Percentiles rank a stretch among this genome's conserved stretches.
phyloP scores from a whole-genome alignment of 116 monocot species.

The Iris pallida region DNA sequence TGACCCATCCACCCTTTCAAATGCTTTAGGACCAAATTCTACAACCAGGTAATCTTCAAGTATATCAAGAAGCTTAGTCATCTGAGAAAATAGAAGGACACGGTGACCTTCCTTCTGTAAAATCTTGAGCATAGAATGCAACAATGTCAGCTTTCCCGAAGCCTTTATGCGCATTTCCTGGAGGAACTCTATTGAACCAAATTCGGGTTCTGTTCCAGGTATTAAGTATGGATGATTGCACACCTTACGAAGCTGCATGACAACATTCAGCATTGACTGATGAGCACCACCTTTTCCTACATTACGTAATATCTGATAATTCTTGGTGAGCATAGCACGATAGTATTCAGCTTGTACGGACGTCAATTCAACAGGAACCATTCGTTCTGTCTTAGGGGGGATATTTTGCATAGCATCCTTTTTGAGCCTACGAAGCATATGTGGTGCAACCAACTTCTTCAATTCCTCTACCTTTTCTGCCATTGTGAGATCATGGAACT shows the following conservation, averaged over 20 bases:
- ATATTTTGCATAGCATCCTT: slow-evolving; percentile 98
- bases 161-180: slow-evolving; percentile 98
- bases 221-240: slow-evolving; percentile 99
- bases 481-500: slow-evolving; percentile 85
- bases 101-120: slow-evolving; percentile 91
- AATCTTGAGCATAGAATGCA: slow-evolving; percentile 92
- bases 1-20: slow-evolving; percentile 96
- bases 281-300: slow-evolving; percentile 75
- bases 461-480: slow-evolving; percentile 93
- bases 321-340: slow-evolving; percentile 94
- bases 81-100: slow-evolving; percentile 95
- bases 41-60: slow-evolving; percentile 85
- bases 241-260: slow-evolving; percentile 95
- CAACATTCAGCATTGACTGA: slow-evolving; percentile 94
- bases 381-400: slow-evolving; percentile 91
- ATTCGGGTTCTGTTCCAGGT: slow-evolving; percentile 90
- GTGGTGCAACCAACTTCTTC: slow-evolving; percentile 94
- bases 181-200: slow-evolving; percentile 81
- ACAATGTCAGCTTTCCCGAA: slow-evolving; percentile 75
- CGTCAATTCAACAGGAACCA: slow-evolving; percentile 93
- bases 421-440: slow-evolving; percentile 93
- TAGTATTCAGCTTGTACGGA: slow-evolving; percentile 96
- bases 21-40: slow-evolving; percentile 85
- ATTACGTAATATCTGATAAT: slow-evolving; percentile 87
- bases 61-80: slow-evolving; percentile 99